Evolutionary conservation across 2,329 filamentous ascomycete genomes (phyloP).

Genomic region (Trichoderma atrobrunneum): DNA sequence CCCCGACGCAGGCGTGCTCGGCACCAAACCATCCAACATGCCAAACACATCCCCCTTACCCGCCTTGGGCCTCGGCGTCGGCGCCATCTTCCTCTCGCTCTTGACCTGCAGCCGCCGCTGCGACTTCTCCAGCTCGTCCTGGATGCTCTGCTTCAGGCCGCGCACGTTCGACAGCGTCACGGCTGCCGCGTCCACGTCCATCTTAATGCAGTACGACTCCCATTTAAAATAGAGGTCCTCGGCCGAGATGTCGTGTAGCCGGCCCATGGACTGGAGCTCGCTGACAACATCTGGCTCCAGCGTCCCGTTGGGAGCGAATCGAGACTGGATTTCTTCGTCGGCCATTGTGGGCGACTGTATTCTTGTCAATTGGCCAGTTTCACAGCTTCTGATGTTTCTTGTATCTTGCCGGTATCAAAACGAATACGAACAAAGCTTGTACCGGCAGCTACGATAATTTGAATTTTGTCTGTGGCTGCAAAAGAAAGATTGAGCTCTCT

Average conservation of each 20-base stretch:
- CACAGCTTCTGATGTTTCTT: background rate
- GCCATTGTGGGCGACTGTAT: constrained; percentile 33
- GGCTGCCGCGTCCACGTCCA: constrained; percentile 76
- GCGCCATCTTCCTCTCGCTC: constrained; percentile 59
- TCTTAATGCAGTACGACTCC: constrained; percentile 96
- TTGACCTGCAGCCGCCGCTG: constrained; percentile 63
- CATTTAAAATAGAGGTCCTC: constrained; percentile 98
- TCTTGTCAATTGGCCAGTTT: background rate
- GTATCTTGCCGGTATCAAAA: background rate
- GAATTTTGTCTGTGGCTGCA: background rate
- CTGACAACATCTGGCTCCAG: constrained; percentile 74
- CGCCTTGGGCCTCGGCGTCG: constrained; percentile 56
- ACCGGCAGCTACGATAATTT: background rate
- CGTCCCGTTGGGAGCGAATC: constrained; percentile 40
- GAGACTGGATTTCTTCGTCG: constrained; percentile 34
- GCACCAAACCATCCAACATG: constrained; percentile 72
- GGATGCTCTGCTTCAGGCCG: constrained; percentile 81
- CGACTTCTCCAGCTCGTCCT: constrained; percentile 77
- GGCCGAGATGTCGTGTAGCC: constrained; percentile 73
- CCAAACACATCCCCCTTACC: constrained; percentile 70
- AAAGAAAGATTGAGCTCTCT: background rate
- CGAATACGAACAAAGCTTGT: background rate
- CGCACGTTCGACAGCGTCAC: constrained; percentile 66
- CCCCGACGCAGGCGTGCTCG: constrained; percentile 55
- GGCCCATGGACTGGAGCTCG: constrained; percentile 83